Conservation (phyloP, 169 alveolate species). For the Cryptosporidium meleagridis region DNA sequence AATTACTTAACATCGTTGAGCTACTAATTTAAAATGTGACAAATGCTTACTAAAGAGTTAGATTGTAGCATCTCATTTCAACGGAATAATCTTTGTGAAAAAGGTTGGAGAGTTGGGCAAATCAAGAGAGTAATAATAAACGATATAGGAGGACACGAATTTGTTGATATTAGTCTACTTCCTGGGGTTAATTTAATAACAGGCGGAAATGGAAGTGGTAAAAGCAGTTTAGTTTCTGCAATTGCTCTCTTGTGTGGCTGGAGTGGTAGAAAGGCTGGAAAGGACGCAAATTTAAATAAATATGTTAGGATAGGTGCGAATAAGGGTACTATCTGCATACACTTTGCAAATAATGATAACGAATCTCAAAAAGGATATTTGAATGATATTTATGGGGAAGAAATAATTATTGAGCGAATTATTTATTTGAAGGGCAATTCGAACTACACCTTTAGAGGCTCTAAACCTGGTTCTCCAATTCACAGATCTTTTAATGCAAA, state of each 20-base stretch:
- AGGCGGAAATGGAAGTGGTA: constrained; percentile 74
- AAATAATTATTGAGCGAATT: constrained; percentile 50
- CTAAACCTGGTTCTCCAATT: constrained; percentile 38
- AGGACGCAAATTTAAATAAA: constrained; percentile 30
- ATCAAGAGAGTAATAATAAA: constrained; percentile 34
- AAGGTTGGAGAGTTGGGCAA: constrained; percentile 55
- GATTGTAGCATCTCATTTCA: not conserved
- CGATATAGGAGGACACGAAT: constrained; percentile 73
- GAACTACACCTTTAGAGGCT: constrained; percentile 32
- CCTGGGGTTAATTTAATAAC: constrained; percentile 57
- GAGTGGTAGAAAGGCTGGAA: constrained; percentile 71
- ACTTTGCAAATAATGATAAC: constrained; percentile 22
- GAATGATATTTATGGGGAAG: constrained; percentile 54
- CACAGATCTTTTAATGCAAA: constrained; percentile 35
- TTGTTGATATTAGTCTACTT: constrained; percentile 14
- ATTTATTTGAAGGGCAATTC: constrained; percentile 50
- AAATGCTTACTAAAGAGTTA: not conserved
- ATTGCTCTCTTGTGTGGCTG: constrained; percentile 71
- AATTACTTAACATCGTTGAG: not conserved
- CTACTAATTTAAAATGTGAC: not conserved
- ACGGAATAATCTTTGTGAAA: not conserved
- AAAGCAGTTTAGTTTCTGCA: constrained; percentile 69
- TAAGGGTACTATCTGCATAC: constrained; percentile 40
- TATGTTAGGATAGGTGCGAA: constrained; percentile 43
- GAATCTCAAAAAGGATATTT: constrained; percentile 14